These are phyloP conservation scores for Hymenoscyphus occultus DNA, from an alignment of 2,329 filamentous ascomycete genomes.

Conservation along the genomic window DNA sequence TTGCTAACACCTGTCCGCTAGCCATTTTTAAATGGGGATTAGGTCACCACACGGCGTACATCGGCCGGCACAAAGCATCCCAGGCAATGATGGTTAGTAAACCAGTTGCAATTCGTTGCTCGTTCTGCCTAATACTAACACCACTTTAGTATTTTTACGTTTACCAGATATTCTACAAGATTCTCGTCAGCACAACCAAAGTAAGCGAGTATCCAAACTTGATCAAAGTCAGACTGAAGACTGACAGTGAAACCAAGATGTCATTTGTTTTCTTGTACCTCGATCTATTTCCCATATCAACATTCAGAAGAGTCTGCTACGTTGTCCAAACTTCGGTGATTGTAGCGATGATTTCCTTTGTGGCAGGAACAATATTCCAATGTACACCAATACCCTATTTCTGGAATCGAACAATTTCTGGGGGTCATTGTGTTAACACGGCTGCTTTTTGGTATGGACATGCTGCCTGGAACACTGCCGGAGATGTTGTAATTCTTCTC, in stretches of 20 bases:
- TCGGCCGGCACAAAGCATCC: conserved; percentile 10
- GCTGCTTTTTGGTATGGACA: conserved; percentile 64
- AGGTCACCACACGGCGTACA: conserved; percentile 19
- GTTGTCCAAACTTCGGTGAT: conserved; percentile 8
- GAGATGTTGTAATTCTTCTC: conserved; percentile 63
- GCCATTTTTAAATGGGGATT: conserved; percentile 20
- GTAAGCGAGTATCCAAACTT: not conserved
- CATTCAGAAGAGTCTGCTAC: conserved; percentile 14
- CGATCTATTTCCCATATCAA: conserved; percentile 19
- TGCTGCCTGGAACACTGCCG: conserved; percentile 65
- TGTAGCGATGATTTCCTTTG: conserved; percentile 10
- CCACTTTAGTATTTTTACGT: conserved; percentile 18
- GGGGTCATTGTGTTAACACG: conserved; percentile 54
- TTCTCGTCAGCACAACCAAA: conserved; percentile 20
- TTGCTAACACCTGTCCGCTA: conserved; percentile 1
- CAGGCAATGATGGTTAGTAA: conserved; percentile 15
- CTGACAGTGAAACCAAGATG: not conserved
- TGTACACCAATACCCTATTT: conserved; percentile 20
- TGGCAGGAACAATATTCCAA: conserved; percentile 17
- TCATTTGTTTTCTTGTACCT: conserved; percentile 22
- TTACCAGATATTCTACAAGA: conserved; percentile 19
- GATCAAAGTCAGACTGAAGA: not conserved
- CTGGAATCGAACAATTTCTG: conserved; percentile 18
- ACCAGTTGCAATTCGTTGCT: not conserved
- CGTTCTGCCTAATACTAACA: not conserved